A percentile compares a stretch with the other conserved stretches of the same genome.
phyloP scores from a whole-genome alignment of 2,329 filamentous ascomycete genomes.

The Fusarium sp. region DNA sequence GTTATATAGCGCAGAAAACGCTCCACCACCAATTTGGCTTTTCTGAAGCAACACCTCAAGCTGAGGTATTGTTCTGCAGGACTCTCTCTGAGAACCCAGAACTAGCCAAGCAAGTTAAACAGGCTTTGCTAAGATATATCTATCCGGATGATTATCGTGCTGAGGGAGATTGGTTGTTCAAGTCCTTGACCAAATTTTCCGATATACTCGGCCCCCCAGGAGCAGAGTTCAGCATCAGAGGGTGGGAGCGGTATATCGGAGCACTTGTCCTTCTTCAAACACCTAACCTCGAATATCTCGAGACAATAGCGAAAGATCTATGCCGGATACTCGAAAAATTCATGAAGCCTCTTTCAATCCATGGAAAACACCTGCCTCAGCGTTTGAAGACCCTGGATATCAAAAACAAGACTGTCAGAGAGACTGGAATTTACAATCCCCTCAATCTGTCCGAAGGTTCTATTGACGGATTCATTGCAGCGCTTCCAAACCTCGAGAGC shows the following conservation, averaged over 20 bases:
- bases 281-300: not conserved
- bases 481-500: not conserved
- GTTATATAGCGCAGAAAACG: not conserved
- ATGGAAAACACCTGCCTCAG: not conserved
- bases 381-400: not conserved
- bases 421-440: not conserved
- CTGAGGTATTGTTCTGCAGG: not conserved
- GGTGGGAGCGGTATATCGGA: not conserved
- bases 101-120: not conserved
- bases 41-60: accelerated
- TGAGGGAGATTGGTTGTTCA: not conserved
- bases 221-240: accelerated
- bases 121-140: not conserved
- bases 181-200: not conserved
- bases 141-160: no score
- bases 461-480: not conserved
- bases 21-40: slow-evolving; percentile 16
- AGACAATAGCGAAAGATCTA: not conserved
- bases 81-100: not conserved
- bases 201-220: not conserved
- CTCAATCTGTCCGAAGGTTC: not conserved
- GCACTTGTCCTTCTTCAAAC: not conserved
- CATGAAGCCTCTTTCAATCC: not conserved
- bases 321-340: not conserved
- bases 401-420: not conserved